These are phyloP conservation scores for Paramecium primaurelia DNA, from an alignment of 73 alveolate species.

Conservation along the genomic window DNA sequence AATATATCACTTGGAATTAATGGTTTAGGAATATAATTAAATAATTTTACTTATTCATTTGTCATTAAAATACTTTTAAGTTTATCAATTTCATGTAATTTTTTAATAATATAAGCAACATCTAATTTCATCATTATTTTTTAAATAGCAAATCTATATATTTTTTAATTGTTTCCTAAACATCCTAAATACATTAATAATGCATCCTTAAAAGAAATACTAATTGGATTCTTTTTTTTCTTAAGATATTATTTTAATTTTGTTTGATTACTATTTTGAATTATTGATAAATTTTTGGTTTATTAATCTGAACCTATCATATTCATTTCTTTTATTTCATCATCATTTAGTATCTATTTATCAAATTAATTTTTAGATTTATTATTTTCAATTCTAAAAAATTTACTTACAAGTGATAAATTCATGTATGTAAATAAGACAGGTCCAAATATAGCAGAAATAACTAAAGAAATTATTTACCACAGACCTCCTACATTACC, in stretches of 20 bases:
- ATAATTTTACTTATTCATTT: background rate
- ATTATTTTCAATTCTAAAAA: background rate
- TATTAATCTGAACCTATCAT: background rate
- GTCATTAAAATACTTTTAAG: background rate
- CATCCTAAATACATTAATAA: background rate
- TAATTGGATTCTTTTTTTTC: background rate
- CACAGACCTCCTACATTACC: constrained; percentile 38
- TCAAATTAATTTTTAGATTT: background rate
- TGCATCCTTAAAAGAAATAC: background rate
- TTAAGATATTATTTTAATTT: background rate
- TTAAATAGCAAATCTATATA: background rate
- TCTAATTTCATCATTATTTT: background rate
- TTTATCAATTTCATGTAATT: constrained; percentile 14
- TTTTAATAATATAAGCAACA: background rate
- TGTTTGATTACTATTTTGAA: background rate
- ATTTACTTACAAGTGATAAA: background rate
- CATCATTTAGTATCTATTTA: background rate
- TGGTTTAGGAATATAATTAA: constrained; percentile 41
- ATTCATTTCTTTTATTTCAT: background rate
- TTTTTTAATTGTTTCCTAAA: background rate
- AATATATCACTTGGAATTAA: background rate
- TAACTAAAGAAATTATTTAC: background rate
- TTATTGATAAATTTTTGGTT: background rate
- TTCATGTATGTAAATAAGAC: background rate
- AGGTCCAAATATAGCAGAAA: background rate